Base-by-base conservation (phyloP, 2,329 filamentous ascomycete species). In the Diaporthe nobilis region DNA sequence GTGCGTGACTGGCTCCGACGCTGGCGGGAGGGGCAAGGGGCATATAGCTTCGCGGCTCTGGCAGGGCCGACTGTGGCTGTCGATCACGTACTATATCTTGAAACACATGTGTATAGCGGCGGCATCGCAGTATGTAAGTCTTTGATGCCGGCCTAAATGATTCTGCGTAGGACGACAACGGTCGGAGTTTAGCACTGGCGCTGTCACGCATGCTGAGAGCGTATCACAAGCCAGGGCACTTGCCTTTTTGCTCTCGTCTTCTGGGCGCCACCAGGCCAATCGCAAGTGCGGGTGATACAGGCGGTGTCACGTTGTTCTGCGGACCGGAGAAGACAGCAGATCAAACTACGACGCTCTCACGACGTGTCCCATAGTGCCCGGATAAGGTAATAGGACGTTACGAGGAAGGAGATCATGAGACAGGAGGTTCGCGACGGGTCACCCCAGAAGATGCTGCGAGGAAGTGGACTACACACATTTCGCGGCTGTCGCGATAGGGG, bases 151-250 rank as follows among this genome's bases (percentile, higher is more conserved):
- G 57, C 37, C 68, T 34, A 37, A 25, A 55, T 65, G 22, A 28
- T 37, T 53, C 47, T 55, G 65, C 65, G 71, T 73, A 53, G 71
- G 58, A 73, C 71, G 28, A 34, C 71, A 73, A 73, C 71, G 71
- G 71, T 73, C 71, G 71, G 71, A 53, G 15, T 34, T 65, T 65
- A 73, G 71, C 47, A 70, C 49, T 70, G 65, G 47, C 34, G 65
- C 49, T 51, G 65, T 70, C 49, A 42, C 65, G 65, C 63, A 42
- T 55, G 31, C 65, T 55, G 65, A 55, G 49, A 42, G n/a, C 25
- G 65, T 70, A 55, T 39, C 65, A 70, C 65, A 68, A 68, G 63
- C 47, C 44, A 68, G 44, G 63, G 63, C 44, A 49, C 44, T 15
- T 15, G 13, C 15, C 37, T 44, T 44, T 51, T 20, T 42, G 47